Conservation (phyloP, 768 basidiomycete genomes). For the Dioszegia aurantiaca region DNA sequence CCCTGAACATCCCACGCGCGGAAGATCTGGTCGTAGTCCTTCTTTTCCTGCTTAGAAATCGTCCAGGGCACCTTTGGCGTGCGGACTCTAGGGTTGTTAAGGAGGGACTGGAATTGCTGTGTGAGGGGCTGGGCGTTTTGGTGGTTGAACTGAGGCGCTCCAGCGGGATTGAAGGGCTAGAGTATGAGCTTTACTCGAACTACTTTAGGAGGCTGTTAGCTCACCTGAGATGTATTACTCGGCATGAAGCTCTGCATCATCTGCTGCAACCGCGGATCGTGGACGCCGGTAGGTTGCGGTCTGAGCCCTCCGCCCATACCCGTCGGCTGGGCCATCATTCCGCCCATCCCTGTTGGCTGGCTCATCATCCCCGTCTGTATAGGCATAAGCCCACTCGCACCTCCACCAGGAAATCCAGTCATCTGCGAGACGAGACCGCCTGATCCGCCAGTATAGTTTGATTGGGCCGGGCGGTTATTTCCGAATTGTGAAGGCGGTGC, state of each 20-base stretch:
- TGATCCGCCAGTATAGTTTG: no score
- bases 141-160: constrained; percentile 62
- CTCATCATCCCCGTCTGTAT: constrained; percentile 39
- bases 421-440: constrained; percentile 59
- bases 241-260: constrained; percentile 94
- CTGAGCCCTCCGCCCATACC: constrained; percentile 25
- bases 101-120: constrained; percentile 83
- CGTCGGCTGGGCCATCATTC: constrained; percentile 31
- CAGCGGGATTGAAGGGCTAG: constrained; percentile 48
- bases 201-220: constrained; percentile 10
- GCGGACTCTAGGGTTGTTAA: constrained; percentile 68
- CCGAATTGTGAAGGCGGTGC: constrained; percentile 31
- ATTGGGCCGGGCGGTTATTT: constrained; percentile 5
- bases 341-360: constrained; percentile 36
- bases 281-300: constrained; percentile 48
- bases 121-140: constrained; percentile 63
- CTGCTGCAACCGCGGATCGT: constrained; percentile 74
- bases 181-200: not conserved
- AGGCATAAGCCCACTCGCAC: constrained; percentile 44
- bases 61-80: constrained; percentile 76
- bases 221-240: constrained; percentile 49
- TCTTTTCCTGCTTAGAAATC: constrained; percentile 83
- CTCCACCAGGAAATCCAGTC: constrained; percentile 57
- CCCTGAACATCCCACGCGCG: constrained; percentile 80
- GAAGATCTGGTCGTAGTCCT: constrained; percentile 94